Evolutionary conservation across 2,329 filamentous ascomycete genomes (phyloP), one percentile per base, ranked within the genome.

Genomic region (Stagonosporopsis vannaccii): DNA sequence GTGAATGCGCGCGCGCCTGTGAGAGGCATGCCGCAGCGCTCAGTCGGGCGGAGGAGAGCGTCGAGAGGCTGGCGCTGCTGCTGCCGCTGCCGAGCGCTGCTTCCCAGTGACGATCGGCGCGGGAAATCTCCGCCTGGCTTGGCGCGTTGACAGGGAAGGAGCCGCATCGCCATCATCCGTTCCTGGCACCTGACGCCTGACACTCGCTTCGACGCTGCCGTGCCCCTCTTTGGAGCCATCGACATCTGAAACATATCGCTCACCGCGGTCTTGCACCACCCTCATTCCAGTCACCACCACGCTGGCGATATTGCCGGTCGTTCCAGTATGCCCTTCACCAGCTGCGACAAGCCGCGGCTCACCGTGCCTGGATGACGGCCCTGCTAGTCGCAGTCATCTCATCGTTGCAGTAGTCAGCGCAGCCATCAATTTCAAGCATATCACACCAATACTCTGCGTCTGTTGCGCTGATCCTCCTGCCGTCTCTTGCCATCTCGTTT

Each of bases 51-150:
- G 51, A 22, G 37, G 20, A 6, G 25, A 26, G n/a, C 17, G 15
- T 17, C 7, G 52, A 46, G 60, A 62, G 60, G 62, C 52, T 63
- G 62, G 59, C 23, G 58, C 42, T 47, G 58, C 54, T 46, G 39
- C 32, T 47, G 37, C 32, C 28, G 22, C n/a, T 35, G 48, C 51
- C 41, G 47, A 36, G 42, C 51, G 46, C 39, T 35, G 42, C 50
- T 59, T 47, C 37, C 43, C 52, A 53, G 59, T 43, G 33, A 42
- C 45, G 55, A 54, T 65, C 58, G 56, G 59, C 52, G 44, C 35
- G 20, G 36, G 40, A 53, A 63, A 61, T 60, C 60, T 63, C 62
- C 62, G 62, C 36, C 36, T 36, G 35, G 25, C 56, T 61, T 60
- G 60, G 58, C 53, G 52, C 42, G 20, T 25, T 8, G 22, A 30